Evolutionary conservation across 139 green algal genomes (phyloP).

Genomic region (Desmodesmus armatus): DNA sequence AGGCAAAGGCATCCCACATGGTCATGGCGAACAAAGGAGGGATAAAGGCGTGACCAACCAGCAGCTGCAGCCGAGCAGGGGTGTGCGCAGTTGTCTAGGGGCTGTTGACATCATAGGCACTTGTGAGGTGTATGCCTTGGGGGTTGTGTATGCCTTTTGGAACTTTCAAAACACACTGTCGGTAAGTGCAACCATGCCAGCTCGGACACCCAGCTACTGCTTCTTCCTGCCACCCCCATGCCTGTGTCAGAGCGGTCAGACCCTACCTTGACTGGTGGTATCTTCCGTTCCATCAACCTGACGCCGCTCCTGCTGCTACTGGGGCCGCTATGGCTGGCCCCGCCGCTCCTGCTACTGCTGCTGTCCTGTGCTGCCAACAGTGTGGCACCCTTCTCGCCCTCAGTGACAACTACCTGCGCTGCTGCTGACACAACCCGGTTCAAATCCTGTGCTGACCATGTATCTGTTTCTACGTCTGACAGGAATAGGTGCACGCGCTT

Average conservation of each 20-base stretch:
- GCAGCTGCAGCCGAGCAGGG: not conserved
- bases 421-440: conserved; percentile 45
- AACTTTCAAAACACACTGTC: too few species aligned
- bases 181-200: too few species aligned
- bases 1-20: too few species aligned
- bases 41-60: not conserved
- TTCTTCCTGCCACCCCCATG: too few species aligned
- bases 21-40: too few species aligned
- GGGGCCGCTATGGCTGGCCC: conserved; percentile 7
- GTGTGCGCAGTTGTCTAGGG: not conserved
- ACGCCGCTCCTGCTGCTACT: conserved; percentile 42
- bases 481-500: conserved; percentile 76
- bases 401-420: conserved; percentile 71
- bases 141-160: too few species aligned
- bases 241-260: not conserved
- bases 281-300: not conserved
- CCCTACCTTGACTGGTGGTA: conserved; percentile 15
- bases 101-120: not conserved
- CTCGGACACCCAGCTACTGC: not conserved
- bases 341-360: conserved; percentile 46
- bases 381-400: conserved; percentile 73
- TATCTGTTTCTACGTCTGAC: conserved; percentile 87
- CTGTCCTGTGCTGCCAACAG: not conserved
- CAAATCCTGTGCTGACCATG: conserved; percentile 66
- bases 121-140: not conserved